Percentiles rank a stretch among this genome's conserved stretches.
Conservation (phyloP, 1,284 basidiomycete species). For the Schizophyllum amplum region DNA sequence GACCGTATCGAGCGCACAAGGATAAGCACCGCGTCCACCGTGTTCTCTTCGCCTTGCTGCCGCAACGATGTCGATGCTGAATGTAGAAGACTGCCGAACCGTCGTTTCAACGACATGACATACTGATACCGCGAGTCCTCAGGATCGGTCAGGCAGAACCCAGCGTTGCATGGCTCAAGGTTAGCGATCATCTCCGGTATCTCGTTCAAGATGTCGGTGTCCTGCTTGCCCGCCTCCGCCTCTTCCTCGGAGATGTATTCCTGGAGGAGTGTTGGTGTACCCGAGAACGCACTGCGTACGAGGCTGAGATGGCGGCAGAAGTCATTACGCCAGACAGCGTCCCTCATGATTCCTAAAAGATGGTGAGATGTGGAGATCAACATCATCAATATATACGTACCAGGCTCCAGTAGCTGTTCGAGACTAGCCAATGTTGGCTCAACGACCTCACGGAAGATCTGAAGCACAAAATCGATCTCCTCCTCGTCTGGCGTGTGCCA, state of each 20-base stretch:
- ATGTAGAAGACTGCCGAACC: slow-evolving; percentile 68
- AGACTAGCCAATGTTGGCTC: slow-evolving; percentile 58
- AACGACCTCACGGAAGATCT: slow-evolving; percentile 67
- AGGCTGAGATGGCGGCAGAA: slow-evolving; percentile 73
- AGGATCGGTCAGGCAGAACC: slow-evolving; percentile 64
- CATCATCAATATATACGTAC: slow-evolving; percentile 24
- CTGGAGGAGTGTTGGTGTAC: slow-evolving; percentile 55
- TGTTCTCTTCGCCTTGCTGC: slow-evolving; percentile 77
- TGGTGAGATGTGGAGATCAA: background rate
- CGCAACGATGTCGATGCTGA: slow-evolving; percentile 60
- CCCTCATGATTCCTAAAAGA: slow-evolving; percentile 28
- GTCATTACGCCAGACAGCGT: slow-evolving; percentile 79
- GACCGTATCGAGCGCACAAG: slow-evolving; percentile 52
- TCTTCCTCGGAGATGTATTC: slow-evolving; percentile 36
- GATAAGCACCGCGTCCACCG: slow-evolving; percentile 76
- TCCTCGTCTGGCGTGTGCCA: slow-evolving; percentile 69
- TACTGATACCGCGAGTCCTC: slow-evolving; percentile 62
- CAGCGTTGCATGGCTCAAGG: slow-evolving; percentile 50
- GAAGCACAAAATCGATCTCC: slow-evolving; percentile 74
- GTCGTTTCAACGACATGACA: slow-evolving; percentile 49
- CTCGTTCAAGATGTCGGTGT: slow-evolving; percentile 24
- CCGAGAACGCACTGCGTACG: slow-evolving; percentile 60
- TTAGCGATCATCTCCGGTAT: slow-evolving; percentile 68
- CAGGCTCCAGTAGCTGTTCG: slow-evolving; percentile 49
- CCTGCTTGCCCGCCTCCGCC: slow-evolving; percentile 23